phyloP scores from a whole-genome alignment of 2,329 filamentous ascomycete genomes.

The Fusarium anguioides region DNA sequence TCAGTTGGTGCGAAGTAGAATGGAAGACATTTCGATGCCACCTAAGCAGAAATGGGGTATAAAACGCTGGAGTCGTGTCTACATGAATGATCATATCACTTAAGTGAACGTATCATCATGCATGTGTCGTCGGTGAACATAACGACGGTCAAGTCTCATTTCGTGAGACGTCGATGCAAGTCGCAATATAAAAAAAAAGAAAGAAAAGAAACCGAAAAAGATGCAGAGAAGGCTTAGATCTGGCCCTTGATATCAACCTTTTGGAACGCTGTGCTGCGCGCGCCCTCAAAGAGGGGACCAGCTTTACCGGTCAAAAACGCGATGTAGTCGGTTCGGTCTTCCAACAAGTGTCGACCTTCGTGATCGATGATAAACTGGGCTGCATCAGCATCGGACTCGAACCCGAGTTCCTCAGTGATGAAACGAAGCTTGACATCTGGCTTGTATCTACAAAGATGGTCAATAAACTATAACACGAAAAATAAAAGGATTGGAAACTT shows the following conservation, averaged over 20 bases:
- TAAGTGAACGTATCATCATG: constrained; percentile 34
- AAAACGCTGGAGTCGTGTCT: constrained; percentile 40
- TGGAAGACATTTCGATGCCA: constrained; percentile 24
- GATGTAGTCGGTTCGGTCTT: constrained; percentile 80
- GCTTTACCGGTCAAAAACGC: constrained; percentile 81
- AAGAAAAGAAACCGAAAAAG: constrained; percentile 19
- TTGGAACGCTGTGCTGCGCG: constrained; percentile 79
- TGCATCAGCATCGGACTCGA: constrained; percentile 91
- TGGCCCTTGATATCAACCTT: constrained; percentile 98
- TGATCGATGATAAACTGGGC: constrained; percentile 90
- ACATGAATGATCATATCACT: constrained; percentile 40
- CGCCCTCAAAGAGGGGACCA: constrained; percentile 76
- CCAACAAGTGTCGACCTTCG: constrained; percentile 78
- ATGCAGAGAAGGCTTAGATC: constrained; percentile 67
- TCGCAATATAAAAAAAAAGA: constrained; percentile 15
- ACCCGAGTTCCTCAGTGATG: constrained; percentile 94
- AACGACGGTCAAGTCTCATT: constrained; percentile 22
- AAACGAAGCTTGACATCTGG: constrained; percentile 89
- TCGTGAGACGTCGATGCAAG: constrained; percentile 22
- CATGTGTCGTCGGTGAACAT: constrained; percentile 29
- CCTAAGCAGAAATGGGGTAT: constrained; percentile 42
- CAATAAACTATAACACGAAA: constrained; percentile 52
- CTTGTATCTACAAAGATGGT: constrained; percentile 80
- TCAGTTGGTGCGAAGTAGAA: constrained; percentile 19
- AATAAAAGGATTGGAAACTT: constrained; percentile 57